Base-by-base conservation (phyloP, 495 filamentous ascomycete genomes). In the Podospora bellae-mahoneyi region DNA sequence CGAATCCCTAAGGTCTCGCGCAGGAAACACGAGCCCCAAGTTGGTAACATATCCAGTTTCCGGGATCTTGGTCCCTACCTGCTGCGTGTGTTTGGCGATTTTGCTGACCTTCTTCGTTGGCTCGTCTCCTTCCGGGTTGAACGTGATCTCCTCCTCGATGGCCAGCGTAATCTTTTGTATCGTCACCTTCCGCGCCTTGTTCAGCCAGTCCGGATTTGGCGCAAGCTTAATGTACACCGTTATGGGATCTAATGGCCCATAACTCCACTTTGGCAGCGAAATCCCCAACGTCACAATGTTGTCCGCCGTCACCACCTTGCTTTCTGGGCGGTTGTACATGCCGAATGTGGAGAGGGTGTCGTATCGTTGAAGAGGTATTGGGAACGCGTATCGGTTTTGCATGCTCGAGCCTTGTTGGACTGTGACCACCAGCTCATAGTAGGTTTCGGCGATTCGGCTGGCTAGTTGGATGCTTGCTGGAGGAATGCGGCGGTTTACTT, bases 91-190 rank as follows among this genome's bases (percentile, higher is more conserved):
- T 73, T 92, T 94, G 26, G 91, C 89, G 71, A 99, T 79, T 26
- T 88, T 88, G 76, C 95, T 98, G 76, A 92, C 82, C 76, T 96
- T 98, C 71, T 91, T 91, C 30, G 90, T 92, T 59, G 94, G 93
- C 77, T 98, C 95, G 72, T 98, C 95, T n/a, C 95, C 95, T 74
- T 98, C 94, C 53, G 95, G 95, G 72, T 99, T 98, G 80, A 91
- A 99, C 23, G 93, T 93, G 62, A 98, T 96, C 77, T 97, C 93
- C 77, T 99, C 95, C 72, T 98, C 95, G 72, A 99, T 97, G 15
- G 87, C 89, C 48, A 97, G 90, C 18, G 93, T 96, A 65, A 99
- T 93, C 77, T 94, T 93, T 73, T 91, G 89, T 76, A 99, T 96
- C 64, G 94, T 95, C 61, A 99, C 94, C 76, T 90, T 92, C 73